Conservation (phyloP, 1,284 basidiomycete genomes). For the Tylopilus sp. region DNA sequence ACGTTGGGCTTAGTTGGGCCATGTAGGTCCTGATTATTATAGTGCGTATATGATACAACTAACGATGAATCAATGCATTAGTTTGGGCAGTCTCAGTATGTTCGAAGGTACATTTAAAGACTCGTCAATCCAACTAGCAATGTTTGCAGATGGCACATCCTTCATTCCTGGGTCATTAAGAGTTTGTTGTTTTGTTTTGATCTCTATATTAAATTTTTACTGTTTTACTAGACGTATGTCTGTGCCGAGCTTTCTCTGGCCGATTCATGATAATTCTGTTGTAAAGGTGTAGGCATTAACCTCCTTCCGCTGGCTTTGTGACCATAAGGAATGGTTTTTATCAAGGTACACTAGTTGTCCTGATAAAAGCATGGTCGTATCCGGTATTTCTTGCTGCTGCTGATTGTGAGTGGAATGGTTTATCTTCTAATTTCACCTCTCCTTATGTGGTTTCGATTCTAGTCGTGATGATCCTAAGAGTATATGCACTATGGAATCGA, state of each 20-base stretch:
- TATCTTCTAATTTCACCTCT: neutral
- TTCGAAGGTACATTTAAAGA: neutral
- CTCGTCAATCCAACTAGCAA: neutral
- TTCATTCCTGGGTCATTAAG: neutral
- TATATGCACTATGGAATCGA: slow-evolving; percentile 3
- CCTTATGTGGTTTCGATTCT: neutral
- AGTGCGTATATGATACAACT: neutral
- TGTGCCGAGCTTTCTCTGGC: neutral
- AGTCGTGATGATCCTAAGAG: slow-evolving; percentile 11
- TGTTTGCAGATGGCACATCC: neutral
- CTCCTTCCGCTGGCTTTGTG: neutral
- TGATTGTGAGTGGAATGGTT: neutral
- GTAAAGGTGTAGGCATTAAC: neutral
- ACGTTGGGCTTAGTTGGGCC: neutral
- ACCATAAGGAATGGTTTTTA: neutral
- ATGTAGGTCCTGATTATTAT: neutral
- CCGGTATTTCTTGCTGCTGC: neutral
- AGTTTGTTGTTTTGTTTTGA: neutral
- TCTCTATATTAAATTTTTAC: neutral
- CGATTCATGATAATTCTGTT: neutral
- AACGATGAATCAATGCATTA: neutral
- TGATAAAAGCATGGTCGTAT: neutral
- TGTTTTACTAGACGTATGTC: neutral
- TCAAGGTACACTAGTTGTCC: neutral
- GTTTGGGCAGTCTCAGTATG: neutral